Evolutionary conservation across 2,329 filamentous ascomycete genomes (phyloP), one percentile per base, ranked within the genome.

Genomic region (Aschersonia sp.): DNA sequence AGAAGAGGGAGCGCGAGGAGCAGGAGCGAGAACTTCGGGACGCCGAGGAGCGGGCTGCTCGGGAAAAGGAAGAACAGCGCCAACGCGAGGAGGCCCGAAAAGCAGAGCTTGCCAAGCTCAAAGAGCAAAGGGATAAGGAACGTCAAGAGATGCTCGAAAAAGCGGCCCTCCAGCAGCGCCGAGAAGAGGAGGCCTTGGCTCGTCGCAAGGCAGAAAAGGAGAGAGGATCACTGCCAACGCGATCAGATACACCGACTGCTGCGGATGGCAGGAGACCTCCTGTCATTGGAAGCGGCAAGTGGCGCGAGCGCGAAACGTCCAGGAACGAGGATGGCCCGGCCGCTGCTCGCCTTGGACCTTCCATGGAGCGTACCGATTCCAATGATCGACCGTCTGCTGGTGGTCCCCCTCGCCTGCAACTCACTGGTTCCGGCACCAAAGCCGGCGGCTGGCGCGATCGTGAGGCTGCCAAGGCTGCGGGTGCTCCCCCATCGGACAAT

Each of bases 101-200:
- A 59, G 76, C 79, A 50, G 78, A 81, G 60, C 68, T 88, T 60
- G 76, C 78, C 55, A 83, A 73, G 55, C 65, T 76, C 64, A 80
- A 79, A 69, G 79, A 82, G 56, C 73, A 81, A 62, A 73, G 78
- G 56, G 77, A 81, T 54, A 71, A 72, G 62, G 78, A 83, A 64
- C 74, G 77, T 48, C 75, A 94, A 66, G 83, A 88, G 63, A 67
- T 70, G 50, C 61, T 76, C 52, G 79, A 83, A 67, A 77, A 74
- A 64, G 76, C 73, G 44, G 78, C 78, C 10, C 67, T 78, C 55
- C 90, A 95, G 67, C 80, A 79, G 56, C 78, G 87, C 60, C 81
- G 86, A 63, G 89, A 94, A 65, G 88, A 92, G 57, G 89, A 95
- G 64, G 89, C 87, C 12, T 79, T 89, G 66, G 84, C 83, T 54